Base-by-base conservation (phyloP, 441 rosid species). In the Biscutella laevigata region DNA sequence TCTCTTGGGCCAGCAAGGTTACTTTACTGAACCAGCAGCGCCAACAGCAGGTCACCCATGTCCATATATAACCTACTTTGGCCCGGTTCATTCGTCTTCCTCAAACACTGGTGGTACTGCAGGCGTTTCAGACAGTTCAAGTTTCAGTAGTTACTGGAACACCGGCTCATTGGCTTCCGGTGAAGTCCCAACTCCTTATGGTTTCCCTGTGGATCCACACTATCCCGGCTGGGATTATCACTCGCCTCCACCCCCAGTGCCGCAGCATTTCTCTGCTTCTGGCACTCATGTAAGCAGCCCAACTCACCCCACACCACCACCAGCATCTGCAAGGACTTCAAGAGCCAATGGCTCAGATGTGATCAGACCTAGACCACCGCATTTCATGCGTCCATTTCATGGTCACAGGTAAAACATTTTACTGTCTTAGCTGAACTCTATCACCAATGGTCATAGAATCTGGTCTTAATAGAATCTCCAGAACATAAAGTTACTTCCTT, bases 151-250 rank as follows among this genome's bases (percentile, higher is more conserved):
- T 68, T 86, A 73, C 62, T 92, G 98, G 98, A 67, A 67, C 58
- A 76, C 73, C 49, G 81, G 84, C 63, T 86, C 91, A 40, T 77
- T 89, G 5, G 64, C 78, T 40, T 82, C 89, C 12, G 47, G 78
- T 46, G 97, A 80, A 60, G 71, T 84, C 59, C 79, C 86, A 13
- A 67, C 74, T 64, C 79, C 94, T 8, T 91, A 83, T 67, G 72
- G 78, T 49, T 86, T 83, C 69, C 86, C 95, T 36, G 63, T 88
- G 73, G 96, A 88, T 78, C 76, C 79, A 1, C 90, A 75, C 61
- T 86, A 80, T 70, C 90, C 71, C 40, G 69, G 76, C 53, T 91
- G 96, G 98, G 98, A 91, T 59, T 90, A 87, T 59, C 88, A 83
- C 56, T 59, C 89, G 3, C 68, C 83, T 51, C 83, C 66, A 16